Conservation (phyloP, 1,139 yeast genomes). For the Sugiyamaella sp. region DNA sequence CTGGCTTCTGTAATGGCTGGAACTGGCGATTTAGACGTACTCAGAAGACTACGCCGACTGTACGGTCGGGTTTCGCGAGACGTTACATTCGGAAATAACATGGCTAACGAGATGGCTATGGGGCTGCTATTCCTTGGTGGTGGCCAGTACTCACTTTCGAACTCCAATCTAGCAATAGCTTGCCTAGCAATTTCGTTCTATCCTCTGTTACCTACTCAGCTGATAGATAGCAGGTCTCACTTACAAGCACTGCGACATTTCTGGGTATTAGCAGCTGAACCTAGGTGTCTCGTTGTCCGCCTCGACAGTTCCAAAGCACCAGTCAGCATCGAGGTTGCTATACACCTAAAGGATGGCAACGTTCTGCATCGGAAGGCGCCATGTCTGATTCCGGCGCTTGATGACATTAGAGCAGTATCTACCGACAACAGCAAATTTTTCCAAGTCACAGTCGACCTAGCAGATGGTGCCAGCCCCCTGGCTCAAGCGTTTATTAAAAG, state of each 20-base stretch:
- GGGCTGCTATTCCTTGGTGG: conserved; percentile 92
- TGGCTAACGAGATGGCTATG: conserved; percentile 80
- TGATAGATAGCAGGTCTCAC: conserved; percentile 55
- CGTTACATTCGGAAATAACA: conserved; percentile 66
- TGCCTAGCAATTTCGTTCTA: conserved; percentile 72
- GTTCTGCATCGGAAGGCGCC: conserved; percentile 53
- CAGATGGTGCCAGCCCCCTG: conserved; percentile 15
- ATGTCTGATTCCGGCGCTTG: conserved; percentile 66
- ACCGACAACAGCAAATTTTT: conserved; percentile 49
- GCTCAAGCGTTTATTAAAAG: conserved; percentile 25
- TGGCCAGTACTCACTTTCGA: conserved; percentile 82
- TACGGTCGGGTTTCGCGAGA: conserved; percentile 59
- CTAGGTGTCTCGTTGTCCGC: conserved; percentile 74
- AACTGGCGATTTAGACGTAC: conserved; percentile 79
- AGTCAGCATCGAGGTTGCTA: conserved; percentile 51
- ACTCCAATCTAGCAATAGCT: conserved; percentile 68
- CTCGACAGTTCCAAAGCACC: conserved; percentile 58
- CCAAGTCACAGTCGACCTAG: conserved; percentile 47
- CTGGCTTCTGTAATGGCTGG: conserved; percentile 84
- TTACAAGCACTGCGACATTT: conserved; percentile 87
- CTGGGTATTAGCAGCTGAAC: conserved; percentile 86
- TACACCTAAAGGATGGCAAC: conserved; percentile 50
- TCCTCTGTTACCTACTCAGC: conserved; percentile 64
- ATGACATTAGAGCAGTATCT: conserved; percentile 49
- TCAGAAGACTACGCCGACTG: conserved; percentile 70